Percentiles rank a stretch among this genome's conserved stretches.
Evolutionary conservation across 306 rosid species (phyloP).

Genomic region (Malus orientalis): DNA sequence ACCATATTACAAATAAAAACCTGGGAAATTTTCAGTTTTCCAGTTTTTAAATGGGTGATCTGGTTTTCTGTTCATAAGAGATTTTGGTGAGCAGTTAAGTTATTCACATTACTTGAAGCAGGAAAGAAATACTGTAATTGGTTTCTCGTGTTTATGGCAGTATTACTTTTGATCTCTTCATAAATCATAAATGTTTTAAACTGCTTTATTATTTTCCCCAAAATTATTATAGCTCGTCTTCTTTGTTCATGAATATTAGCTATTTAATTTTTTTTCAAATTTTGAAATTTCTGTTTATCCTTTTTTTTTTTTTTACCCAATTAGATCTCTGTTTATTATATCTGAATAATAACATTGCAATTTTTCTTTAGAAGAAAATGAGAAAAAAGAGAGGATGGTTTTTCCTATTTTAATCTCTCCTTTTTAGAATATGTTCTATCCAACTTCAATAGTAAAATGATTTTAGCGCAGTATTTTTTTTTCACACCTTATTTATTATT

Average conservation of each 20-base stretch:
- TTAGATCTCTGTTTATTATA: neutral
- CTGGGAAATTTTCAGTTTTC: neutral
- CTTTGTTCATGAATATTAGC: neutral
- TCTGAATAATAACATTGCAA: conserved; percentile 1
- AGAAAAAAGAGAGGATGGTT: neutral
- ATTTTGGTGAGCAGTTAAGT: neutral
- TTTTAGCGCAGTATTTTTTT: too few relatives aligned
- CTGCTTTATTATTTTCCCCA: neutral
- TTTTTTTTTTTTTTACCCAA: neutral
- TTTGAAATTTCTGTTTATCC: neutral
- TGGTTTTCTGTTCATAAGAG: conserved; percentile 1
- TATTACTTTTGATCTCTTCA: neutral
- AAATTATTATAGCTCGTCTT: too few relatives aligned
- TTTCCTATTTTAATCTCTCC: neutral
- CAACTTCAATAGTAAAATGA: too few relatives aligned
- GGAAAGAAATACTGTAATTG: neutral
- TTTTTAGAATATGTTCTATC: too few relatives aligned
- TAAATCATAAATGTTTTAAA: neutral
- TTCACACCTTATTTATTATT: too few relatives aligned
- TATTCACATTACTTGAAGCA: neutral
- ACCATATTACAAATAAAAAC: neutral
- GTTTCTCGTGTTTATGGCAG: neutral
- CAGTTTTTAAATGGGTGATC: neutral
- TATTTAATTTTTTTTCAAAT: neutral
- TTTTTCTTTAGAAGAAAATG: neutral